A percentile compares a stretch with the other conserved stretches of the same genome.
phyloP scores from a whole-genome alignment of 306 rosid genomes.

The Sicyos edulis region DNA sequence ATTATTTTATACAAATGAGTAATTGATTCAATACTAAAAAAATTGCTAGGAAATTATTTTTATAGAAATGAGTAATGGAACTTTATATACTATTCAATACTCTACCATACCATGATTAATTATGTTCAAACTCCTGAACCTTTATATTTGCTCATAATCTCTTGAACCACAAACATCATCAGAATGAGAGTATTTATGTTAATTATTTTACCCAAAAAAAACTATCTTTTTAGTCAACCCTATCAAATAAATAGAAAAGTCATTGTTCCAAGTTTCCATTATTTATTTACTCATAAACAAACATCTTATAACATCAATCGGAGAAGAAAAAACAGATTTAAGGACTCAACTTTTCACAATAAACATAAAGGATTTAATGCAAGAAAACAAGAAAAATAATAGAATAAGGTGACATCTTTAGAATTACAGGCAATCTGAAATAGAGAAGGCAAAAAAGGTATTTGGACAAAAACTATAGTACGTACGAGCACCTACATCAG shows the following conservation, averaged over 20 bases:
- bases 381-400: background rate
- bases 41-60: too few species aligned
- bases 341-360: background rate
- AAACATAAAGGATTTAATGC: background rate
- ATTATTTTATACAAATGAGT: too few species aligned
- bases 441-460: background rate
- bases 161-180: too few species aligned
- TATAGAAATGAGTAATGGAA: too few species aligned
- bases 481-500: conserved; percentile 94
- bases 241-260: conserved; percentile 22
- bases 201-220: too few species aligned
- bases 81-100: too few species aligned
- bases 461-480: conserved; percentile 23
- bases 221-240: too few species aligned
- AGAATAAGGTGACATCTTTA: background rate
- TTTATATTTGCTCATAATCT: too few species aligned
- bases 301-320: conserved; percentile 44
- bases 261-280: conserved; percentile 80
- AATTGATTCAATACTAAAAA: too few species aligned
- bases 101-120: too few species aligned
- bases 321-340: background rate
- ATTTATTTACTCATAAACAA: conserved; percentile 64
- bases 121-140: too few species aligned
- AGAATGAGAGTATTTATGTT: too few species aligned
- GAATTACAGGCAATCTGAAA: background rate